phyloP scores from a whole-genome alignment of 2,329 filamentous ascomycete genomes.

The Xylaria sp. region DNA sequence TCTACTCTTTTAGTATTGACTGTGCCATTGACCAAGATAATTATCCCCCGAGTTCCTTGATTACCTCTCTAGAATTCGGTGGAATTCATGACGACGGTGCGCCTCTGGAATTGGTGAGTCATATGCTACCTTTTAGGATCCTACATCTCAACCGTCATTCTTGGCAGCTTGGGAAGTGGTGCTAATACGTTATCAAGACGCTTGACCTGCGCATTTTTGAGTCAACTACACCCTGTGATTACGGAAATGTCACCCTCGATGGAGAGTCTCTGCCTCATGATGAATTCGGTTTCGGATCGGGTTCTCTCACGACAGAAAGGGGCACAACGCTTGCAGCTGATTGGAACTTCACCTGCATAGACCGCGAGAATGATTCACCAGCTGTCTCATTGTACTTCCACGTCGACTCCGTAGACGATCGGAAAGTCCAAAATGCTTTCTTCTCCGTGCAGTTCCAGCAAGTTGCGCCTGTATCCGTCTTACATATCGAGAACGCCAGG shows the following conservation, averaged over 20 bases:
- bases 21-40: constrained; percentile 10
- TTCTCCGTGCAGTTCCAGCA: constrained; percentile 46
- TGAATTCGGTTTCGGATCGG: constrained; percentile 38
- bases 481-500: constrained; percentile 39
- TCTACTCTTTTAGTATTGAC: constrained; percentile 6
- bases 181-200: constrained; percentile 20
- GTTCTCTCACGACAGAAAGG: constrained; percentile 36
- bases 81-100: constrained; percentile 16
- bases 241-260: constrained; percentile 44
- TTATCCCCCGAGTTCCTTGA: constrained; percentile 23
- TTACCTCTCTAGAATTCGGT: constrained; percentile 24
- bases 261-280: constrained; percentile 39
- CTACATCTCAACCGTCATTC: neutral
- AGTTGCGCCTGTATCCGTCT: constrained; percentile 38
- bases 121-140: neutral
- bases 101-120: constrained; percentile 26
- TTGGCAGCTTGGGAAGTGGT: neutral
- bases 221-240: constrained; percentile 42
- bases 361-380: constrained; percentile 35
- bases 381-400: constrained; percentile 43
- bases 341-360: constrained; percentile 46
- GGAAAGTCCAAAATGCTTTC: constrained; percentile 34
- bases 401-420: constrained; percentile 40
- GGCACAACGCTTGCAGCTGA: constrained; percentile 38
- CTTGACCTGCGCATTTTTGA: constrained; percentile 43